Evolutionary conservation across 2,329 filamentous ascomycete species (phyloP).

Genomic region (Beauveria medogensis): DNA sequence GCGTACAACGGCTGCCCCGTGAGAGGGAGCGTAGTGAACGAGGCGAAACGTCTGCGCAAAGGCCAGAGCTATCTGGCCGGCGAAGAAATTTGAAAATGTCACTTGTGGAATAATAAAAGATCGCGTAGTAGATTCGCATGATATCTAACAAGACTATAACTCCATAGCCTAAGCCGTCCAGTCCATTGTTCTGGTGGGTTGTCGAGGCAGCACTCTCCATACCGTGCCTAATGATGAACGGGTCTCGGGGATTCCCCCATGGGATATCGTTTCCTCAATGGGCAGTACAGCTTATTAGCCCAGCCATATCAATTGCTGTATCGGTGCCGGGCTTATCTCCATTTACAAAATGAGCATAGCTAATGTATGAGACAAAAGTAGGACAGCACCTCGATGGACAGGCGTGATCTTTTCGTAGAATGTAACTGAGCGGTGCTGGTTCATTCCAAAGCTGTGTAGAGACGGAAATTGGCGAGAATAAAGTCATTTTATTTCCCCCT

Average conservation of each 20-base stretch:
- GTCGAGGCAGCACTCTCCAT: slow-evolving; percentile 3
- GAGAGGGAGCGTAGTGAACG: no score
- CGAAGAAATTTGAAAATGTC: neutral
- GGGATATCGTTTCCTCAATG: neutral
- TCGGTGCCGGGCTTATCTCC: no score
- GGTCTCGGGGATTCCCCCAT: neutral
- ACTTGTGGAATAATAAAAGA: neutral
- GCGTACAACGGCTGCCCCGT: neutral
- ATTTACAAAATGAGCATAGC: no score
- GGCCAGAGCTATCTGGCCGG: neutral
- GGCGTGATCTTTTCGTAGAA: no score
- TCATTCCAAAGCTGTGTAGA: no score
- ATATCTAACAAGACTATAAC: neutral
- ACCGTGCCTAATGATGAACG: neutral
- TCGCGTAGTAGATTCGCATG: neutral
- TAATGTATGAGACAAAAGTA: no score
- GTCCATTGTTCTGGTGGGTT: neutral
- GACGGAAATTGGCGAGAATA: no score
- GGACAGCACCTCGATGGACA: no score
- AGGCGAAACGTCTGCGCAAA: neutral
- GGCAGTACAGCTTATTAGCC: no score
- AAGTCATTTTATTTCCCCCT: no score
- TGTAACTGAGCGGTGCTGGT: no score
- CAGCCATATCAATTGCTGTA: no score
- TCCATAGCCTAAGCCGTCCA: neutral